Conservation (phyloP, 176 grass and related monocot genomes). For the Avena eriantha region DNA sequence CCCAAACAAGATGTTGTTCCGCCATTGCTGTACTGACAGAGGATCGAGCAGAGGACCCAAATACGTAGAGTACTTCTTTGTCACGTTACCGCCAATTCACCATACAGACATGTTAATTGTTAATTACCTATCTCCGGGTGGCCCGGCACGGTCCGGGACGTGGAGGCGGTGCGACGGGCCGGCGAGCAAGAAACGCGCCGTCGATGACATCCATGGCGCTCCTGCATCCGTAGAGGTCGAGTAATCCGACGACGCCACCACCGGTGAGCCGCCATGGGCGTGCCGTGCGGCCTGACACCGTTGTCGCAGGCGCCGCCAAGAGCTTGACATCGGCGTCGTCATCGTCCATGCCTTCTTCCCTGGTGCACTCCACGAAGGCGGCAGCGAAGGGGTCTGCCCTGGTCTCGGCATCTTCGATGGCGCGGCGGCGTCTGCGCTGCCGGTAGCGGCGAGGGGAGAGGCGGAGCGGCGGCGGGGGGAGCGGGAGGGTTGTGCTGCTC, state of each 20-base stretch:
- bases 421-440: neutral
- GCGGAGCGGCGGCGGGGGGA: slow-evolving; percentile 44
- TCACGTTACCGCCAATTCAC: neutral
- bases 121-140: slow-evolving; percentile 33
- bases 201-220: slow-evolving; percentile 63
- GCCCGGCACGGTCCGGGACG: slow-evolving; percentile 23
- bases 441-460: neutral
- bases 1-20: neutral
- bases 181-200: slow-evolving; percentile 46
- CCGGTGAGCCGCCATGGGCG: slow-evolving; percentile 10
- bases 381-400: slow-evolving; percentile 21
- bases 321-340: slow-evolving; percentile 2
- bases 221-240: slow-evolving; percentile 80
- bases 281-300: neutral
- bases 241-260: slow-evolving; percentile 30
- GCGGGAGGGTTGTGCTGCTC: slow-evolving; percentile 35
- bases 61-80: neutral
- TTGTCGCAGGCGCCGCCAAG: neutral
- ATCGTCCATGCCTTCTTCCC: slow-evolving; percentile 31
- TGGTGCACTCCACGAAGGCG: slow-evolving; percentile 56
- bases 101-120: neutral
- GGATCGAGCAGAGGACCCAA: neutral
- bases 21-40: neutral
- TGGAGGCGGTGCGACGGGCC: slow-evolving; percentile 21
- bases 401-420: neutral